Evolutionary conservation across 106 monocot species (phyloP), one percentile per base, ranked within the genome.

Genomic region (Amphibolis antarctica): DNA sequence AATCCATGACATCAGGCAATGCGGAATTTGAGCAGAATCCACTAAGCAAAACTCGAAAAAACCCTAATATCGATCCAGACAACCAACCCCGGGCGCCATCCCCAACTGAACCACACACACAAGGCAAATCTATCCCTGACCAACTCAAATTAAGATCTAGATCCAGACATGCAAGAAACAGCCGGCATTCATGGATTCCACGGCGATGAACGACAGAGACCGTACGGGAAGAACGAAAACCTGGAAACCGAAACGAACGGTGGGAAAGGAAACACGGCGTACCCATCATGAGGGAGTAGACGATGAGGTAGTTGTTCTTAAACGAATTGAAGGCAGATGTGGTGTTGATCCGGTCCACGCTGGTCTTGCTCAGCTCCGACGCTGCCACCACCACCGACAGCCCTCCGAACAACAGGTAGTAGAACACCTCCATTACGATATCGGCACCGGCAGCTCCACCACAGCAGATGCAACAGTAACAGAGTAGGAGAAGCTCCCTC

Each of bases 271-370:
- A 36, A 36, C 7, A 2, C 36, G 56, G 46, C 73, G 46, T 18
- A 96, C 96, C 81, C 96, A 96, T 96, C 86, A 90, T 90, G 68
- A 96, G 96, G 66, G 89, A 87, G 79, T 90, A 96, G 71, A 96
- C 89, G 69, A 96, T 45, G 69, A 96, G 82, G 78, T 90, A 90
- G 75, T 98, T 90, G 80, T 85, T 98, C 82, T 87, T 90, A 84
- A 98, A 98, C 69, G 96, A 76, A 66, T 63, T 87, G 84, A 98
- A 98, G 65, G 81, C 78, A 31, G 90, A 49, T 55, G 96, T 80
- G 60, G 84, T 90, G 43, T 80, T 20, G 72, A 79, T 66, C 58
- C 90, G 90, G 68, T 98, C 96, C 74, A 87, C 87, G 84, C 59
- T 79, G 49, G 67, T 71, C 79, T 85, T 98, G 87, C 87, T 85